phyloP scores from a whole-genome alignment of 495 filamentous ascomycete species.

The Daldinia caldariorum region DNA sequence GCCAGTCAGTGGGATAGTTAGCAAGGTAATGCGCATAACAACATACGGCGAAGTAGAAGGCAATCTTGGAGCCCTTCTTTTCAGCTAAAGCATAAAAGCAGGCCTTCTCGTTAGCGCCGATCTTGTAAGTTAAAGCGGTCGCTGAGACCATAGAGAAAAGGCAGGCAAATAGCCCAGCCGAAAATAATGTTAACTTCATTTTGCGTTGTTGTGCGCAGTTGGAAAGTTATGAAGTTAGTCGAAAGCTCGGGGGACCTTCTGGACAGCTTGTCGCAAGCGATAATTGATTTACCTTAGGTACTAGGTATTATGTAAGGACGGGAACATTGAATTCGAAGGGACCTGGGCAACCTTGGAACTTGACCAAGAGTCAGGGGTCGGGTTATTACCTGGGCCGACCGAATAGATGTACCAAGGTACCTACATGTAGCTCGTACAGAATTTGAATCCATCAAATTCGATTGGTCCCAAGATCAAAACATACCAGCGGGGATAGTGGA shows the following conservation, averaged over 20 bases:
- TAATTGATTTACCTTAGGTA: not conserved
- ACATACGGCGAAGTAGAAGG: constrained; percentile 98
- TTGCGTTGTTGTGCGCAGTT: constrained; percentile 41
- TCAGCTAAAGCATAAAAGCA: constrained; percentile 91
- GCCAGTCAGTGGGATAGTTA: constrained; percentile 10
- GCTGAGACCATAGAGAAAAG: constrained; percentile 69
- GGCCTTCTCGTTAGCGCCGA: constrained; percentile 88
- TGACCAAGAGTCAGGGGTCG: constrained; percentile 30
- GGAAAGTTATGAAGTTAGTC: constrained; percentile 29
- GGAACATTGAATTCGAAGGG: not conserved
- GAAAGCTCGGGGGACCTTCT: constrained; percentile 19
- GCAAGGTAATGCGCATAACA: constrained; percentile 6
- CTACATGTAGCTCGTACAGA: not conserved
- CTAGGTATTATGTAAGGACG: too few species aligned
- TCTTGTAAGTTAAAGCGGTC: constrained; percentile 94
- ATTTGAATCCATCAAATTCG: constrained; percentile 17
- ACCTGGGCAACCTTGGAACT: too few species aligned
- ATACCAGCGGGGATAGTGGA: constrained; percentile 17
- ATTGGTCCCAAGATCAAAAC: constrained; percentile 19
- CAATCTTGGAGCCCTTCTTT: constrained; percentile 82
- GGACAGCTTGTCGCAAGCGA: constrained; percentile 44
- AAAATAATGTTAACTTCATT: constrained; percentile 62
- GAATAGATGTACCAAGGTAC: constrained; percentile 4
- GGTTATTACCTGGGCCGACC: constrained; percentile 29
- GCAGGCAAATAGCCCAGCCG: constrained; percentile 70